These are phyloP conservation scores for Capronia americana DNA, from an alignment of 2,329 filamentous ascomycete species.

Conservation along the genomic window DNA sequence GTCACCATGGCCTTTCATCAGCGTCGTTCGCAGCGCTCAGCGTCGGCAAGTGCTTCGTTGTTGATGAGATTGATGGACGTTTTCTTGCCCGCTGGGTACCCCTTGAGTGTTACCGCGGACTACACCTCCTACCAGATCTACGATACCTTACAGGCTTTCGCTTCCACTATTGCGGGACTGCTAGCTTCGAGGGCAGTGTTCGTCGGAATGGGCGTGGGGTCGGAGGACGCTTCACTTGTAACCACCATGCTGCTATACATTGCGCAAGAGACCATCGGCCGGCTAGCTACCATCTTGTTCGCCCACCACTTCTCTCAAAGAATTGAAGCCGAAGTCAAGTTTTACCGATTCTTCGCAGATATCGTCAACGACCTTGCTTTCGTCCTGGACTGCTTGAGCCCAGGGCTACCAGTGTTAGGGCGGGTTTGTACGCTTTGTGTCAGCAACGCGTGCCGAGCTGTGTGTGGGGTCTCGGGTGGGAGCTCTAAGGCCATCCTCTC, in stretches of 20 bases:
- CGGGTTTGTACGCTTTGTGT: constrained; percentile 65
- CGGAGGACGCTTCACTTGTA: constrained; percentile 70
- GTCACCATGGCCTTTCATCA: constrained; percentile 6
- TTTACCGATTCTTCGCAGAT: constrained; percentile 84
- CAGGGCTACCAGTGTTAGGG: constrained; percentile 67
- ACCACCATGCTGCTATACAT: constrained; percentile 75
- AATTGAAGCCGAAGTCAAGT: constrained; percentile 89
- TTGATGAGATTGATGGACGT: constrained; percentile 63
- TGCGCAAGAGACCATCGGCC: constrained; percentile 79
- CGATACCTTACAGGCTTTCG: constrained; percentile 84
- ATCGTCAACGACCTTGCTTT: constrained; percentile 87
- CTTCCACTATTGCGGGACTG: constrained; percentile 78
- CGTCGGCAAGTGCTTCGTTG: constrained; percentile 13
- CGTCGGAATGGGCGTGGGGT: constrained; percentile 76
- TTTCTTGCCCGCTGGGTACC: constrained; percentile 87
- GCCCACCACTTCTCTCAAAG: constrained; percentile 80
- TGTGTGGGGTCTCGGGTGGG: constrained; percentile 90
- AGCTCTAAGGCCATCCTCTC: constrained; percentile 90
- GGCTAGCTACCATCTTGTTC: constrained; percentile 84
- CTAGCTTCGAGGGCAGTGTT: constrained; percentile 83
- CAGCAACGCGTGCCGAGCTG: constrained; percentile 66
- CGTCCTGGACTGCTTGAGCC: constrained; percentile 82
- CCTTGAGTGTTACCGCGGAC: constrained; percentile 82
- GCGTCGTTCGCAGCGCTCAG: neutral
- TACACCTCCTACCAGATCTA: constrained; percentile 58